Conservation (phyloP, 495 filamentous ascomycete genomes). For the Umbilicaria muhlenbergii region DNA sequence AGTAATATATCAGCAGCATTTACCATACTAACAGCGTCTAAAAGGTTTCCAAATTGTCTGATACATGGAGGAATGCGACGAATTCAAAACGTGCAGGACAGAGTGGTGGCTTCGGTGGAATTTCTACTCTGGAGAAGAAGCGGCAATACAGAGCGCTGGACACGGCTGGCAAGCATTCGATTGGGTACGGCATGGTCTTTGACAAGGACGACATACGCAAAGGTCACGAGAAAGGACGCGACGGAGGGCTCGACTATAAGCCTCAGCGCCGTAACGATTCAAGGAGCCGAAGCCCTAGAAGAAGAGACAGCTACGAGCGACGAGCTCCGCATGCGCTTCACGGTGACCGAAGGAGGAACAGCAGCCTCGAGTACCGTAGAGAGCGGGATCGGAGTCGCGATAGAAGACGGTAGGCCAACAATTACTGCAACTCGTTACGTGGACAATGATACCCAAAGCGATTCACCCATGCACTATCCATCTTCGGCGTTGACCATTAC, state of each 20-base stretch:
- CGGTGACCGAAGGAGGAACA: slow-evolving; percentile 7
- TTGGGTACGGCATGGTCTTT: slow-evolving; percentile 67
- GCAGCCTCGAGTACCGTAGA: slow-evolving; percentile 5
- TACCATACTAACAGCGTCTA: slow-evolving; percentile 10
- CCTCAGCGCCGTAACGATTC: slow-evolving; percentile 18
- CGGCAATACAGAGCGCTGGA: slow-evolving; percentile 67
- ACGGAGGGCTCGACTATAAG: slow-evolving; percentile 5
- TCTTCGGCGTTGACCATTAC: too few species aligned
- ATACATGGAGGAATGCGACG: slow-evolving; percentile 78
- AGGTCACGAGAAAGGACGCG: slow-evolving; percentile 6
- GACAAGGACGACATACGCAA: slow-evolving; percentile 50
- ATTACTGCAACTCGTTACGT: neutral
- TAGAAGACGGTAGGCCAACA: slow-evolving; percentile 1
- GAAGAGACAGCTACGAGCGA: slow-evolving; percentile 10
- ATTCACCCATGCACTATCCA: too few species aligned
- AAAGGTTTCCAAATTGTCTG: slow-evolving; percentile 68
- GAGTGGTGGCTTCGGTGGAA: slow-evolving; percentile 79
- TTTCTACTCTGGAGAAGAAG: slow-evolving; percentile 72
- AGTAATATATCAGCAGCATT: slow-evolving; percentile 2
- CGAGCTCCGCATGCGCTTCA: slow-evolving; percentile 3
- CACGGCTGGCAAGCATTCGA: slow-evolving; percentile 21
- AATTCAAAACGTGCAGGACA: slow-evolving; percentile 60
- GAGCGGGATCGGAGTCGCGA: slow-evolving; percentile 16
- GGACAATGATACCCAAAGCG: too few species aligned
- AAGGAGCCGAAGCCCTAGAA: slow-evolving; percentile 36